Conservation (phyloP, 768 basidiomycete species). For the Tricholoma terreum region DNA sequence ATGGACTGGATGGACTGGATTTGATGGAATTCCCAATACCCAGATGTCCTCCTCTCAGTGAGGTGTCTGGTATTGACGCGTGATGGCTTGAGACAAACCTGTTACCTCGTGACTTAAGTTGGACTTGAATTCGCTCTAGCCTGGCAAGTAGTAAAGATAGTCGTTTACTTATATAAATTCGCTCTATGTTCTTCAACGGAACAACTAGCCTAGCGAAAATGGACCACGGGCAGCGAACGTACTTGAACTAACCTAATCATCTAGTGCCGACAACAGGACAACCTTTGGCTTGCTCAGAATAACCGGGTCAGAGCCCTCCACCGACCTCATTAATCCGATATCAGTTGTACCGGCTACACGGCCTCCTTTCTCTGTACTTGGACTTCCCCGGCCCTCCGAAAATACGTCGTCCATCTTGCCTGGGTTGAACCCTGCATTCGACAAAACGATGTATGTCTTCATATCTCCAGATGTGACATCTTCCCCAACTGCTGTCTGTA, state of each 20-base stretch:
- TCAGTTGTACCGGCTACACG: slow-evolving; percentile 3
- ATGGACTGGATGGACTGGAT: not conserved
- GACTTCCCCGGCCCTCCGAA: not conserved
- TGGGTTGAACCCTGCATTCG: slow-evolving; percentile 1
- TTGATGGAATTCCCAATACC: not conserved
- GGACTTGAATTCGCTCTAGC: no score
- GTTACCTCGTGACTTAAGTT: no score
- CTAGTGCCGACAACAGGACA: not conserved
- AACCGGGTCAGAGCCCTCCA: not conserved
- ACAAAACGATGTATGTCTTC: not conserved
- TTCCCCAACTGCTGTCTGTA: slow-evolving; percentile 5
- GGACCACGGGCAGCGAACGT: no score
- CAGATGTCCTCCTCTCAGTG: no score
- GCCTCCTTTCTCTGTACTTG: not conserved
- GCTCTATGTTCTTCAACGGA: no score
- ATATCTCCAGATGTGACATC: slow-evolving; percentile 8
- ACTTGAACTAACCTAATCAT: no score
- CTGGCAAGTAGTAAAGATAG: no score
- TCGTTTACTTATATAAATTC: no score
- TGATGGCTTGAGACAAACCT: no score
- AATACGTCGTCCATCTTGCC: slow-evolving; percentile 5
- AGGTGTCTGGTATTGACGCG: no score
- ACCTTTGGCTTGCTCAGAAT: slow-evolving; percentile 6
- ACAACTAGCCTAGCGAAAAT: no score
- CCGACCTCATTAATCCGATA: not conserved